A percentile compares a stretch with the other conserved stretches of the same genome.
These are phyloP conservation scores for Microcera coccophila DNA, from an alignment of 2,329 filamentous ascomycete species.

Conservation along the genomic window DNA sequence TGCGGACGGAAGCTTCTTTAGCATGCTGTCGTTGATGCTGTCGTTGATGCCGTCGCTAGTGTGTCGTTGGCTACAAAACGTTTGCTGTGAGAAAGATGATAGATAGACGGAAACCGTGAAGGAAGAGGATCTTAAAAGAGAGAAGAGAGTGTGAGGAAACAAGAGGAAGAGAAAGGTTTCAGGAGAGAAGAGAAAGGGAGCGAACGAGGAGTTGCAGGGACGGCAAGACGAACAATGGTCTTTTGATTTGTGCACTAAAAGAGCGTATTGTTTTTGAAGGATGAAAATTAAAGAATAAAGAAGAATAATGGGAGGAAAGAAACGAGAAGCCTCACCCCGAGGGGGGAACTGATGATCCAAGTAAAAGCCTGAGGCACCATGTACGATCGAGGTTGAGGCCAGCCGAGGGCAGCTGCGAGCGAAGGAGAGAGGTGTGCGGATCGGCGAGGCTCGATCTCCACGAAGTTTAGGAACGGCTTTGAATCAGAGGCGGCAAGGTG, in stretches of 20 bases:
- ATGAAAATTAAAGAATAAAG: conserved; percentile 16
- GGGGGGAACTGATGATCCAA: conserved; percentile 8
- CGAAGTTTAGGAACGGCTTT: background rate
- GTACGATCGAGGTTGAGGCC: conserved; percentile 13
- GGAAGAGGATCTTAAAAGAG: conserved; percentile 7
- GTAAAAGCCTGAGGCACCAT: background rate
- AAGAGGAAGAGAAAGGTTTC: background rate
- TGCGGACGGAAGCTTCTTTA: conserved; percentile 6
- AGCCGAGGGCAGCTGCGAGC: conserved; percentile 22
- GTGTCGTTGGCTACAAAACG: background rate
- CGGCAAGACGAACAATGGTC: conserved; percentile 17
- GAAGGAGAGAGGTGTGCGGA: conserved; percentile 5
- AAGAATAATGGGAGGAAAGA: conserved; percentile 15
- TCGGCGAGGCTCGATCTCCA: background rate
- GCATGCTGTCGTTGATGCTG: conserved; percentile 11
- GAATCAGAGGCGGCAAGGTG: background rate
- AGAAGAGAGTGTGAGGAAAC: conserved; percentile 6
- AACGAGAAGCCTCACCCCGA: too few relatives aligned
- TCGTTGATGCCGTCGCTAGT: too few relatives aligned
- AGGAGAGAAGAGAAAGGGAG: conserved; percentile 3
- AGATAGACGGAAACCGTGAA: background rate
- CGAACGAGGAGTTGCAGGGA: conserved; percentile 6
- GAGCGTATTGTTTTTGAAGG: conserved; percentile 14
- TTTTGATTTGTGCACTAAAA: conserved; percentile 14
- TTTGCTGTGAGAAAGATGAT: conserved; percentile 1